Base-by-base conservation (phyloP, 108 stramenopile species). In the Skeletonema grethae region DNA sequence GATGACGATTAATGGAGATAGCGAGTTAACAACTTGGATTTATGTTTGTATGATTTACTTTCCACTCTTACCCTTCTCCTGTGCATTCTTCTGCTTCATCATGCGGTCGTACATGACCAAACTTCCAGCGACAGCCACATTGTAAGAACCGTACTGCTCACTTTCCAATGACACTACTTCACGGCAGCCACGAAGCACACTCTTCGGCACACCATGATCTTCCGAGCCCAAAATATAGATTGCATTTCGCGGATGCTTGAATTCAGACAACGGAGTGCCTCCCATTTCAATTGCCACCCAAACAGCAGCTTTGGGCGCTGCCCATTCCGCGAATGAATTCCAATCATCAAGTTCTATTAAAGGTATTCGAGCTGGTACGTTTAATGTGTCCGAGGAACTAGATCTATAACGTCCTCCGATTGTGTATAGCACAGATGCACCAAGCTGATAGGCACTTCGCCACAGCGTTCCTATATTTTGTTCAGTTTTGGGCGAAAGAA, bases 221-320 rank as follows among this genome's bases (percentile, higher is more conserved):
- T 84, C 83, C 29, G 66, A 62, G 7, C 83, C 83, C 55, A 84
- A 55, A 29, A 84, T 67, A 32, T 84, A 84, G 12, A 80, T 76
- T 4, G 75, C 74, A 68, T 80, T 76, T 11, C 71, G 50, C 18
- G 83, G 83, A 43, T 84, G 83, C 59, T 36, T 36, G 57, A 72
- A 84, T 22, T 79, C 61, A 7, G 34, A 43, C 20, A 84, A 45
- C 2, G 79, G 79, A 32, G 57, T 63, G 1, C 83, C 83, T 22
- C 83, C 83, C 83, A 84, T 84, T 57, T 84, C 83, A 36, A 84
- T 70, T 11, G 57, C 79, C 15, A 84, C 83, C 79, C 69, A 80
- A 7, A 70, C 71, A n/a, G 77, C 73, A 7, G 39, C 25, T 28
- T 58, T 73, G 3, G 82, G 82, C 7, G 77, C 30, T 11, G 75